Conservation (phyloP, 2,329 filamentous ascomycete genomes). For the Fusarium sublunatum region DNA sequence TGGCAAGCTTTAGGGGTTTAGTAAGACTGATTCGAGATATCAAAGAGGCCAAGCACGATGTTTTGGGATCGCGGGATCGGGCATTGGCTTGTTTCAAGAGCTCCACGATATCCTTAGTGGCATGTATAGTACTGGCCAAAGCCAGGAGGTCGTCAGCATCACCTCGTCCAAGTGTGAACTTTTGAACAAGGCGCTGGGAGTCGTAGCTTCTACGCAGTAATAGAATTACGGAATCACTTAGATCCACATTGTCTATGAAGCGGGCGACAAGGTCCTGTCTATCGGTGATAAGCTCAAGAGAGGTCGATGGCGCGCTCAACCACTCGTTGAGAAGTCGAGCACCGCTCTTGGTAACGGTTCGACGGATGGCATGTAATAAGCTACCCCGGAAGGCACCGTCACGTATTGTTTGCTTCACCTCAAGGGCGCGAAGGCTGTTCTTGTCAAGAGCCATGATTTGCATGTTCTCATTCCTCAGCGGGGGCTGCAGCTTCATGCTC, state of each 20-base stretch:
- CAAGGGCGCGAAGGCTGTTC: slow-evolving; percentile 87
- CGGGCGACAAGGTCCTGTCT: slow-evolving; percentile 84
- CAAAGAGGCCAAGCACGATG: slow-evolving; percentile 58
- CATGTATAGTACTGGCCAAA: slow-evolving; percentile 81
- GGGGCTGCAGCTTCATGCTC: slow-evolving; percentile 85
- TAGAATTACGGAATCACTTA: slow-evolving; percentile 76
- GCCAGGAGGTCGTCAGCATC: slow-evolving; percentile 90
- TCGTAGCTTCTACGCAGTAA: slow-evolving; percentile 83
- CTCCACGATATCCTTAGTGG: slow-evolving; percentile 73
- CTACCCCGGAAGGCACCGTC: slow-evolving; percentile 85
- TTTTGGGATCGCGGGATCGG: slow-evolving; percentile 15
- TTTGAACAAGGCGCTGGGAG: slow-evolving; percentile 89
- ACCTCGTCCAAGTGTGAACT: slow-evolving; percentile 92
- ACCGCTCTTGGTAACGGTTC: slow-evolving; percentile 92
- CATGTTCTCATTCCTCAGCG: slow-evolving; percentile 76
- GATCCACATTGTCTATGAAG: slow-evolving; percentile 72
- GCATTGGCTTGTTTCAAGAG: slow-evolving; percentile 53
- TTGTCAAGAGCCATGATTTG: slow-evolving; percentile 92
- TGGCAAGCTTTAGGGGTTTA: slow-evolving; percentile 74
- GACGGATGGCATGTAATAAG: slow-evolving; percentile 86
- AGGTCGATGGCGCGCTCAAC: slow-evolving; percentile 92
- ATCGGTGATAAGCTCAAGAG: slow-evolving; percentile 78
- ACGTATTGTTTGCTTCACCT: slow-evolving; percentile 86
- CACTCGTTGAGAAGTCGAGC: slow-evolving; percentile 85
- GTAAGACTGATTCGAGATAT: slow-evolving; percentile 71